phyloP scores from a whole-genome alignment of 768 basidiomycete species.

The Lyophyllum decastes region DNA sequence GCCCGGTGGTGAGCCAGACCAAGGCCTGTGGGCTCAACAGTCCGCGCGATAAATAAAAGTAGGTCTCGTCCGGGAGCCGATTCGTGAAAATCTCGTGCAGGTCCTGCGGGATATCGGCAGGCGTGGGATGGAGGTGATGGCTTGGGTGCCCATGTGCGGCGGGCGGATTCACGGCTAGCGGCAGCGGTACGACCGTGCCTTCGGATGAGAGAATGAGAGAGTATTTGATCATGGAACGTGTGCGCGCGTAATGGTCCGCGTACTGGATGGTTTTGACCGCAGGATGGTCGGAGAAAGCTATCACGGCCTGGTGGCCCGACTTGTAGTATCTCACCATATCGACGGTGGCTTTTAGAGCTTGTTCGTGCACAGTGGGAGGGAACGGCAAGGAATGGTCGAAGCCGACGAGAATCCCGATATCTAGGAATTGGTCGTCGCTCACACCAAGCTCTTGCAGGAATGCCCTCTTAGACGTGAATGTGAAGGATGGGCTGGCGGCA shows the following conservation, averaged over 20 bases:
- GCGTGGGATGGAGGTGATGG: conserved; percentile 72
- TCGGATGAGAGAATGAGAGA: conserved; percentile 90
- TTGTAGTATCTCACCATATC: conserved; percentile 95
- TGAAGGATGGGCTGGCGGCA: conserved; percentile 69
- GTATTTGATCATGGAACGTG: conserved; percentile 90
- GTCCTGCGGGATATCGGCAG: conserved; percentile 87
- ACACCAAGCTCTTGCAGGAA: conserved; percentile 63
- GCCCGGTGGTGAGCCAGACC: conserved; percentile 91
- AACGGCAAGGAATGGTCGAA: conserved; percentile 80
- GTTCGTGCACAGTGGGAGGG: conserved; percentile 80
- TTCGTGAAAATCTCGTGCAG: conserved; percentile 94
- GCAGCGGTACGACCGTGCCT: conserved; percentile 77
- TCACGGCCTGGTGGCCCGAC: conserved; percentile 79
- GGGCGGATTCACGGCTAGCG: conserved; percentile 62
- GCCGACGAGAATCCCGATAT: conserved; percentile 89
- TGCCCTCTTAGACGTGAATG: conserved; percentile 78
- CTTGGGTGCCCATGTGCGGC: conserved; percentile 50
- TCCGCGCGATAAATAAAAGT: conserved; percentile 94
- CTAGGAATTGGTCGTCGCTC: conserved; percentile 90
- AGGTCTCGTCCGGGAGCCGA: conserved; percentile 93
- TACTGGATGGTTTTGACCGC: conserved; percentile 81
- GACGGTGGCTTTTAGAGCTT: conserved; percentile 80
- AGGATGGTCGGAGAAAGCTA: conserved; percentile 78
- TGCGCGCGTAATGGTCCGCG: conserved; percentile 83
- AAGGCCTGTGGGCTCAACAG: conserved; percentile 86